Evolutionary conservation across 805 yeast species (phyloP).

Genomic region (Jamesozyma lodderae): DNA sequence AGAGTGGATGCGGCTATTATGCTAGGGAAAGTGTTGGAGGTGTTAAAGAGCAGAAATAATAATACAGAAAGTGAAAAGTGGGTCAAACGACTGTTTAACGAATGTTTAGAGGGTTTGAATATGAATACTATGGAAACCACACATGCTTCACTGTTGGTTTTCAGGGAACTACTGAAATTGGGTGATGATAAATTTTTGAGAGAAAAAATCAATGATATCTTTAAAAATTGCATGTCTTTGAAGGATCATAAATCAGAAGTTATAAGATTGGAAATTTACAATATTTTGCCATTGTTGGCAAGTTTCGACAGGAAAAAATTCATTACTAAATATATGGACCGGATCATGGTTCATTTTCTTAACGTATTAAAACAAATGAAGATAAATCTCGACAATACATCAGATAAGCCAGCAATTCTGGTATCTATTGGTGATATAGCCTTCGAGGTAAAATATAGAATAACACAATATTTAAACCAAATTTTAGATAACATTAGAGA

Average conservation of each 20-base stretch:
- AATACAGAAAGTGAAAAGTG: constrained; percentile 56
- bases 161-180: constrained; percentile 62
- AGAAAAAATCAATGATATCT: constrained; percentile 65
- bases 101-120: constrained; percentile 54
- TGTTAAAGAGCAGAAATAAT: constrained; percentile 70
- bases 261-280: constrained; percentile 77
- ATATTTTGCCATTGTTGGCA: constrained; percentile 75
- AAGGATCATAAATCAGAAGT: constrained; percentile 70
- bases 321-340: constrained; percentile 71
- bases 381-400: constrained; percentile 17
- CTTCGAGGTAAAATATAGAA: constrained; percentile 61
- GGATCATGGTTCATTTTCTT: constrained; percentile 66
- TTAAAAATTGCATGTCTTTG: constrained; percentile 62
- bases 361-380: constrained; percentile 66
- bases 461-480: constrained; percentile 81
- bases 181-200: constrained; percentile 60
- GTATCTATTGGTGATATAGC: constrained; percentile 81
- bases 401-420: constrained; percentile 67
- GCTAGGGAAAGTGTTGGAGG: constrained; percentile 65
- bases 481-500: constrained; percentile 78
- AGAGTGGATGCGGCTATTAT: constrained; percentile 80
- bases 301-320: constrained; percentile 66
- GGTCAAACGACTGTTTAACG: constrained; percentile 61
- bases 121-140: constrained; percentile 52
- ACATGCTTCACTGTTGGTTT: constrained; percentile 83